phyloP scores from a whole-genome alignment of 768 basidiomycete species.

The Dentipellis sp. region DNA sequence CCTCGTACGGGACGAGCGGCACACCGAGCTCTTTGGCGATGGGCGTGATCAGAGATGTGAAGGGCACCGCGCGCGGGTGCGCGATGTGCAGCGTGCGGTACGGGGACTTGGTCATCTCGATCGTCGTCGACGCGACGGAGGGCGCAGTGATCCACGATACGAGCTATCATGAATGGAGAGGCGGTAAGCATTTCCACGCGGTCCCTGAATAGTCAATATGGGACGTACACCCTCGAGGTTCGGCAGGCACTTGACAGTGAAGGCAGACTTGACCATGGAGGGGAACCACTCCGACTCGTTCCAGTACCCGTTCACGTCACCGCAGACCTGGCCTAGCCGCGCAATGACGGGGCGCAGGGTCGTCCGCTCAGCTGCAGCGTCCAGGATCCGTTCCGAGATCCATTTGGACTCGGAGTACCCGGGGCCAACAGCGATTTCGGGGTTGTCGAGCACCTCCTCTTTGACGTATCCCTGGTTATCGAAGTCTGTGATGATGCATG shows the following conservation, averaged over 20 bases:
- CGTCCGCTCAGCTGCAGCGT: constrained; percentile 13
- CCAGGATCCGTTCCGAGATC: constrained; percentile 15
- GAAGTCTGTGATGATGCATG: constrained; percentile 9
- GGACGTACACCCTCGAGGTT: constrained; percentile 13
- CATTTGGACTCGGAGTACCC: constrained; percentile 21
- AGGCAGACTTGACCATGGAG: constrained; percentile 13
- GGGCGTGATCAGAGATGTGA: constrained; percentile 12
- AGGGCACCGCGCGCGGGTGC: constrained; percentile 16
- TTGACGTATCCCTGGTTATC: constrained; percentile 12
- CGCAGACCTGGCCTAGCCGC: constrained; percentile 20
- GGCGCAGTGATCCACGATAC: constrained; percentile 20
- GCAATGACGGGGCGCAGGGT: constrained; percentile 11
- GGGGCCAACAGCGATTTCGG: constrained; percentile 8
- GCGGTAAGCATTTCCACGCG: not conserved
- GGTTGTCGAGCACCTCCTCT: constrained; percentile 10
- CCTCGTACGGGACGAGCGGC: constrained; percentile 16
- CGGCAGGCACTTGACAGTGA: constrained; percentile 14
- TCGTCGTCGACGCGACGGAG: constrained; percentile 16
- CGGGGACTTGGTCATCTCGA: constrained; percentile 16
- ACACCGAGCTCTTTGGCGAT: constrained; percentile 13
- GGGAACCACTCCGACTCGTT: constrained; percentile 21
- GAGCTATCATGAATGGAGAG: not conserved
- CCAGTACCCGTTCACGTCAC: constrained; percentile 20
- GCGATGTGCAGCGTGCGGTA: constrained; percentile 13
- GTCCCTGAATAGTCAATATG: not conserved